Conservation (phyloP, 2,329 filamentous ascomycete species). For the Aureobasidium sp. region DNA sequence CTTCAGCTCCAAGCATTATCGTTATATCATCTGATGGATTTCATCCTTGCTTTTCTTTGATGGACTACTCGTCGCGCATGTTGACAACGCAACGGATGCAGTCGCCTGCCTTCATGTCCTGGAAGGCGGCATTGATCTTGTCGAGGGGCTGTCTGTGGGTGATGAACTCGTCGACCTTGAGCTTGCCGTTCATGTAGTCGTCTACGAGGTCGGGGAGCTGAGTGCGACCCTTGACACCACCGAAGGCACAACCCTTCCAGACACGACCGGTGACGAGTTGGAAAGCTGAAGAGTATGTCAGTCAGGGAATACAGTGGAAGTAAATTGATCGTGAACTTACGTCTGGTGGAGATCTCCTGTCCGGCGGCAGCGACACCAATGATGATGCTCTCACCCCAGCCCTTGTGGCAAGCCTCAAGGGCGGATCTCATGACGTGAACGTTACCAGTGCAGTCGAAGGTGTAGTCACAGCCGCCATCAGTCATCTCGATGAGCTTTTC, state of each 20-base stretch:
- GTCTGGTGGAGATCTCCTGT: slow-evolving; percentile 88
- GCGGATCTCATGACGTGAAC: slow-evolving; percentile 92
- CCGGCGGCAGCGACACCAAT: slow-evolving; percentile 96
- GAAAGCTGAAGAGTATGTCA: slow-evolving; percentile 59
- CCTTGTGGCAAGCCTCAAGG: slow-evolving; percentile 97
- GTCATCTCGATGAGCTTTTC: slow-evolving; percentile 96
- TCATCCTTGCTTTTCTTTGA: not conserved
- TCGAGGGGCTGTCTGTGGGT: slow-evolving; percentile 80
- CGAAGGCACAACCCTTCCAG: slow-evolving; percentile 97
- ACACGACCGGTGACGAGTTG: slow-evolving; percentile 96
- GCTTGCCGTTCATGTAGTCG: slow-evolving; percentile 80
- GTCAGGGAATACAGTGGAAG: not conserved
- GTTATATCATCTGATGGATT: slow-evolving; percentile 8
- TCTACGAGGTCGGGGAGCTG: slow-evolving; percentile 81
- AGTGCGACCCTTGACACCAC: slow-evolving; percentile 93
- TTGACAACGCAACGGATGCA: slow-evolving; percentile 93
- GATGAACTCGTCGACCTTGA: slow-evolving; percentile 99
- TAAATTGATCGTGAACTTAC: slow-evolving; percentile 51
- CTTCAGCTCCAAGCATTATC: slow-evolving; percentile 13
- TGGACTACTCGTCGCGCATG: slow-evolving; percentile 36
- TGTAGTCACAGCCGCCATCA: slow-evolving; percentile 96
- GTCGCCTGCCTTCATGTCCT: slow-evolving; percentile 91
- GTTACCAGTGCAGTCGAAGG: slow-evolving; percentile 98
- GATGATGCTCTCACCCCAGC: slow-evolving; percentile 96
- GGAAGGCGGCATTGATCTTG: slow-evolving; percentile 84